Evolutionary conservation across 768 basidiomycete genomes (phyloP).

Genomic region (Rhodotorula diobovata): DNA sequence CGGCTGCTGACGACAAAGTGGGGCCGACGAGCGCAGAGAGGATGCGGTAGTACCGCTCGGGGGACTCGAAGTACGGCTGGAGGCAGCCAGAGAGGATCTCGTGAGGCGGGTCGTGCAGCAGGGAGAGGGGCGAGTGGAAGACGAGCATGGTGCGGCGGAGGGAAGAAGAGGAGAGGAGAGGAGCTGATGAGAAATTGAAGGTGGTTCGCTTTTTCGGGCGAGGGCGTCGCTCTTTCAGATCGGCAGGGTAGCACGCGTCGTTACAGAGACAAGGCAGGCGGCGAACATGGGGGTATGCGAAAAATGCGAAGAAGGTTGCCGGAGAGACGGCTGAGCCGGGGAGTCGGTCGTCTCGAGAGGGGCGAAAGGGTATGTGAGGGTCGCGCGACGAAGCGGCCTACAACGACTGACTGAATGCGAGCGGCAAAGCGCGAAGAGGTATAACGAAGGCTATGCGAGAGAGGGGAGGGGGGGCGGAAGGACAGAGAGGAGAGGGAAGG

Average conservation of each 20-base stretch:
- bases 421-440: too few relatives aligned
- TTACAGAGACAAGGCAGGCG: too few relatives aligned
- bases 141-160: neutral
- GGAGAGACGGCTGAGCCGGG: too few relatives aligned
- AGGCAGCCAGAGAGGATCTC: slow-evolving; percentile 46
- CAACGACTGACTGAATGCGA: neutral
- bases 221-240: too few relatives aligned
- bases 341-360: too few relatives aligned
- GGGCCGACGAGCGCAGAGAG: slow-evolving; percentile 35
- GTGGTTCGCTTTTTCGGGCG: too few relatives aligned
- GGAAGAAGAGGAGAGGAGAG: neutral
- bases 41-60: slow-evolving; percentile 42
- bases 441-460: neutral
- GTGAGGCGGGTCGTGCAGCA: slow-evolving; percentile 45
- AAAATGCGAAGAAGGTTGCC: too few relatives aligned
- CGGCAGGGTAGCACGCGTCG: too few relatives aligned
- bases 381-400: neutral
- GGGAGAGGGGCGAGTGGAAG: slow-evolving; percentile 21
- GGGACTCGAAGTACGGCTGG: slow-evolving; percentile 46
- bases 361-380: neutral
- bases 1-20: neutral
- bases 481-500: neutral
- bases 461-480: neutral
- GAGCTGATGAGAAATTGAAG: neutral
- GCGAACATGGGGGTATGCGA: too few relatives aligned